Conservation (phyloP, 176 grass and related monocot species). For the Themeda triandra region DNA sequence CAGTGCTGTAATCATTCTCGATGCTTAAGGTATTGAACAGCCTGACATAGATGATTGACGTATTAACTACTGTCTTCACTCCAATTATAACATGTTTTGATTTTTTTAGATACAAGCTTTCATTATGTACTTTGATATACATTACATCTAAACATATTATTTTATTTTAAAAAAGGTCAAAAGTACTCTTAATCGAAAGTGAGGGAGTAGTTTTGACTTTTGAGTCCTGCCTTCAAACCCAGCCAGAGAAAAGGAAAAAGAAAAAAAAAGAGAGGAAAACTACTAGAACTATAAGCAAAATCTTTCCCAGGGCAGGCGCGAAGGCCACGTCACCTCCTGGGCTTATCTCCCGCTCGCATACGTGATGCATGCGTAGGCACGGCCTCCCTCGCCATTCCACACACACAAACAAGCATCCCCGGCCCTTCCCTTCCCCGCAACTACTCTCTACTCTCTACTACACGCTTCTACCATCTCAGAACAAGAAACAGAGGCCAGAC, state of each 20-base stretch:
- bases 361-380: constrained; percentile 11
- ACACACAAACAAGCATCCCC: neutral
- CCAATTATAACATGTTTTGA: neutral
- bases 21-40: neutral
- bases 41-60: too few species aligned
- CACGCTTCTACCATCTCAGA: constrained; percentile 10
- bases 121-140: too few species aligned
- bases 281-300: neutral
- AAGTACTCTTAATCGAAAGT: neutral
- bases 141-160: too few species aligned
- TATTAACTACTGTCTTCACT: too few species aligned
- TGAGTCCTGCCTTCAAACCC: neutral
- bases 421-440: constrained; percentile 21
- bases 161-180: neutral
- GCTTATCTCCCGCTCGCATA: neutral
- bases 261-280: too few species aligned
- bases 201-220: neutral
- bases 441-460: constrained; percentile 24
- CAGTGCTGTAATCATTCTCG: neutral
- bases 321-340: constrained; percentile 26
- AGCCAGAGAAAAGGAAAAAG: neutral
- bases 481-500: constrained; percentile 20
- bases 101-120: neutral
- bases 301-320: constrained; percentile 1
- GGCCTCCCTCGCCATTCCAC: too few species aligned